Base-by-base conservation (phyloP, 192 early-diverging fungal species). In the Chytriomyces sp. region DNA sequence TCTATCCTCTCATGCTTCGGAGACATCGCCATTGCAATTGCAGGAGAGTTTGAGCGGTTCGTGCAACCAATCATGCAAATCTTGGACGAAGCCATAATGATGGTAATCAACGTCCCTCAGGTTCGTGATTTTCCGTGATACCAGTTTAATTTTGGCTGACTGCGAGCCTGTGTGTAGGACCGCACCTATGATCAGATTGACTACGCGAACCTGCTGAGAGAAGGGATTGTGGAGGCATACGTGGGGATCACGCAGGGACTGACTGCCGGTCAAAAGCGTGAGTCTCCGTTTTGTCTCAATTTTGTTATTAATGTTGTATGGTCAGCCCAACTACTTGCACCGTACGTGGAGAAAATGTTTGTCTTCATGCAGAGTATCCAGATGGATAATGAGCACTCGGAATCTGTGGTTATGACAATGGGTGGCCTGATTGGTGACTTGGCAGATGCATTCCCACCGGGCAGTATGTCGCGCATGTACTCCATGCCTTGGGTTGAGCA, bases 1-100 rank as follows among this genome's bases (percentile, higher is more conserved):
- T 84, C 91, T 17, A 96, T 96, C 72, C 85, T 99, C 26, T 95
- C 96, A 1, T 91, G 90, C 80, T 96, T 99, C 85, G 97, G 97
- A 41, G 97, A 99, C 81, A 91, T 99, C 79, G 96, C 96, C n/a
- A 56, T 98, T 44, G 96, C 96, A 2, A 93, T 98, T 72, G 92
- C 94, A 28, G 90, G 87, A 3, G 39, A 80, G 6, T 99, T 98
- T 77, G 92, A 88, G 62, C 70, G 72, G 4, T 98, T 91, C 80
- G 73, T 98, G 26, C 88, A 93, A 39, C 83, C 91, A 2, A 86
- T 91, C 22, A 94, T 98, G 93, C 79, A 78, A 59, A 89, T 96
- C n/a, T 84, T 98, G n/a, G 82, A 87, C 30, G 91, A 94, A 55
- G 94, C 96, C 5, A 36, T 68, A 1, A 10, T 32, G 19, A 57